A percentile compares a stretch with the other conserved stretches of the same genome.
Evolutionary conservation across 768 basidiomycete genomes (phyloP).

Genomic region (Boletus reticulatus): DNA sequence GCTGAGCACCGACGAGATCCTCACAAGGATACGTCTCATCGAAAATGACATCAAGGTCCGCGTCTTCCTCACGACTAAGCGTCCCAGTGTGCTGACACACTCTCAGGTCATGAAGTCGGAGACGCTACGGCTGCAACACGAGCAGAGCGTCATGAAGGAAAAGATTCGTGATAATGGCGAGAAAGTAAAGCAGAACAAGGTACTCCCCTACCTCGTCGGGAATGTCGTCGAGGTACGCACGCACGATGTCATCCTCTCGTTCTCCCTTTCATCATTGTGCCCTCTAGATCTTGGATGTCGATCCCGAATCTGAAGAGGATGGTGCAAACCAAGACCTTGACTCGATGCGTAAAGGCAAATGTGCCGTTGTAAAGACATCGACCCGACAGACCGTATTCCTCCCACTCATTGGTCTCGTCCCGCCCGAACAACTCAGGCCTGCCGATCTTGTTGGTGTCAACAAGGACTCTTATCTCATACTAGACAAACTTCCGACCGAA

Average conservation of each 20-base stretch:
- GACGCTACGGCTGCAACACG: conserved; percentile 86
- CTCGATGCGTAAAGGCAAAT: conserved; percentile 96
- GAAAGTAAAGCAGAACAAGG: conserved; percentile 99
- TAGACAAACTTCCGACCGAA: conserved; percentile 94
- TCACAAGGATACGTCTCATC: conserved; percentile 86
- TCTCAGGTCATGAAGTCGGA: conserved; percentile 96
- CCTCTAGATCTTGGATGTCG: conserved; percentile 84
- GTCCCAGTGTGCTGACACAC: background rate
- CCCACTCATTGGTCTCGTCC: conserved; percentile 95
- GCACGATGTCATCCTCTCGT: background rate
- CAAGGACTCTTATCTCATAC: conserved; percentile 97
- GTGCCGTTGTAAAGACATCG: conserved; percentile 98
- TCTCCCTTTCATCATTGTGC: conserved; percentile 1
- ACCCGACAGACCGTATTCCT: conserved; percentile 99
- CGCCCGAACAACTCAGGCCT: conserved; percentile 85
- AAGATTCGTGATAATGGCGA: conserved; percentile 98
- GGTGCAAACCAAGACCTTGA: conserved; percentile 96
- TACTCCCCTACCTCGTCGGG: conserved; percentile 94
- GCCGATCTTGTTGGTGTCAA: conserved; percentile 97
- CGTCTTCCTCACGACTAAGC: background rate
- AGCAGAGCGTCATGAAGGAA: conserved; percentile 95
- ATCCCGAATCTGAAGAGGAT: conserved; percentile 90
- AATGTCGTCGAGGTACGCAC: conserved; percentile 88
- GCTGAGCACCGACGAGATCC: conserved; percentile 80
- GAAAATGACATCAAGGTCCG: conserved; percentile 95